Percentiles rank a stretch among this genome's conserved stretches.
Conservation (phyloP, 2,329 filamentous ascomycete genomes). For the Fusarium sarcochroum region DNA sequence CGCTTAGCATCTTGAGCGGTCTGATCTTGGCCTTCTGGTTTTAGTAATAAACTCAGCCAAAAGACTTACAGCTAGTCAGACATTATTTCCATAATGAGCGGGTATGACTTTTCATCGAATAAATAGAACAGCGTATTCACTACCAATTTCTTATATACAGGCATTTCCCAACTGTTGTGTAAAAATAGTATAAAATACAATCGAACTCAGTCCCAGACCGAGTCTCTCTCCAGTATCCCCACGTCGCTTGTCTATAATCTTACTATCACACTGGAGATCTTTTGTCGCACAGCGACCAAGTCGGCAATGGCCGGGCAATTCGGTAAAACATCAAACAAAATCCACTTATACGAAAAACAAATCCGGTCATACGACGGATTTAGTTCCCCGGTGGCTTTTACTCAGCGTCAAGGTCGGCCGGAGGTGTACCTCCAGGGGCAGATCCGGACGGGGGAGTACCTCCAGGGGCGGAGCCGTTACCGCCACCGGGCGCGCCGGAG, state of each 20-base stretch:
- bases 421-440: slow-evolving; percentile 9
- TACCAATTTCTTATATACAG: too few relatives aligned
- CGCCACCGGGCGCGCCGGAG: slow-evolving; percentile 25
- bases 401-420: not conserved
- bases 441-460: slow-evolving; percentile 12
- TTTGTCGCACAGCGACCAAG: not conserved
- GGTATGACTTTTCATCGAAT: not conserved
- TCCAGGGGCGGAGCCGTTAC: slow-evolving; percentile 12
- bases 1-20: slow-evolving; percentile 15
- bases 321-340: not conserved
- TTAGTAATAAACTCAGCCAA: not conserved
- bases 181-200: not conserved
- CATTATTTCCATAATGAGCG: not conserved
- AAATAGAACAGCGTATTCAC: too few relatives aligned
- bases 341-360: not conserved
- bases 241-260: not conserved
- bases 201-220: slow-evolving; percentile 7
- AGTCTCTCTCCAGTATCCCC: not conserved
- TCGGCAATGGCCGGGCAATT: not conserved
- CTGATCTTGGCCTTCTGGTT: slow-evolving; percentile 17
- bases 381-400: not conserved
- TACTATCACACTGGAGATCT: not conserved
- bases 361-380: not conserved
- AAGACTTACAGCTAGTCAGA: not conserved
- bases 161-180: not conserved